Evolutionary conservation across 495 filamentous ascomycete genomes (phyloP).

Genomic region (Annulohypoxylon maeteangense): DNA sequence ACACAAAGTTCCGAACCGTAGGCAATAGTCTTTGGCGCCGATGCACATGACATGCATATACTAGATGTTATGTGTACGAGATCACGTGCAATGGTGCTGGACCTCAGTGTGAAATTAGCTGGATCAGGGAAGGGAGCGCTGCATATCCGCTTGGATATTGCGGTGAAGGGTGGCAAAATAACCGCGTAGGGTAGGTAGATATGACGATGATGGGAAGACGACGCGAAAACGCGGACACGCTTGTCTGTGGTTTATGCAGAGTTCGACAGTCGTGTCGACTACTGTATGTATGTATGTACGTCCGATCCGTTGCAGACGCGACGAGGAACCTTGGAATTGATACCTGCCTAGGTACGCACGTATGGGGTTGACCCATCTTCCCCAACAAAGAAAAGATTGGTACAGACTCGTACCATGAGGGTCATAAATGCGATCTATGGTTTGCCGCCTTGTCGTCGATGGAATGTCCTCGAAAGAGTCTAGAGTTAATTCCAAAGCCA

Average conservation of each 20-base stretch:
- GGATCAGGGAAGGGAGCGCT: slow-evolving; percentile 7
- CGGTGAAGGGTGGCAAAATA: slow-evolving; percentile 42
- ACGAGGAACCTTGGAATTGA: slow-evolving; percentile 9
- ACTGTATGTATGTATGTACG: too few species aligned
- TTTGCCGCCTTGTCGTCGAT: slow-evolving; percentile 11
- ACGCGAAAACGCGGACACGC: slow-evolving; percentile 27
- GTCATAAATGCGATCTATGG: slow-evolving; percentile 30
- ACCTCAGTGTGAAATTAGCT: slow-evolving; percentile 3
- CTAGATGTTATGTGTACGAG: slow-evolving; percentile 6
- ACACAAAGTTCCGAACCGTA: slow-evolving; percentile 1
- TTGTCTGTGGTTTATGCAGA: slow-evolving; percentile 22
- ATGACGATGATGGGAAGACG: slow-evolving; percentile 3
- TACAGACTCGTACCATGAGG: slow-evolving; percentile 36
- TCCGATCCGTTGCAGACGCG: slow-evolving; percentile 30
- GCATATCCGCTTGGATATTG: slow-evolving; percentile 24
- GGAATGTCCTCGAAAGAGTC: slow-evolving; percentile 33
- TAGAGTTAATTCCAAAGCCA: slow-evolving; percentile 12
- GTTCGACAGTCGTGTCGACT: slow-evolving; percentile 8
- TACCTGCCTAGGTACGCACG: too few species aligned
- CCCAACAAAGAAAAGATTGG: slow-evolving; percentile 24
- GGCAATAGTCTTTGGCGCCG: slow-evolving; percentile 9
- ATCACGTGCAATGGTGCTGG: slow-evolving; percentile 27
- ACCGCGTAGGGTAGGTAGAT: slow-evolving; percentile 9
- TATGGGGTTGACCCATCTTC: slow-evolving; percentile 21
- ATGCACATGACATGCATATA: slow-evolving; percentile 33